These are phyloP conservation scores for Sporobolomyces phaffii DNA, from an alignment of 768 basidiomycete species.

Conservation along the genomic window DNA sequence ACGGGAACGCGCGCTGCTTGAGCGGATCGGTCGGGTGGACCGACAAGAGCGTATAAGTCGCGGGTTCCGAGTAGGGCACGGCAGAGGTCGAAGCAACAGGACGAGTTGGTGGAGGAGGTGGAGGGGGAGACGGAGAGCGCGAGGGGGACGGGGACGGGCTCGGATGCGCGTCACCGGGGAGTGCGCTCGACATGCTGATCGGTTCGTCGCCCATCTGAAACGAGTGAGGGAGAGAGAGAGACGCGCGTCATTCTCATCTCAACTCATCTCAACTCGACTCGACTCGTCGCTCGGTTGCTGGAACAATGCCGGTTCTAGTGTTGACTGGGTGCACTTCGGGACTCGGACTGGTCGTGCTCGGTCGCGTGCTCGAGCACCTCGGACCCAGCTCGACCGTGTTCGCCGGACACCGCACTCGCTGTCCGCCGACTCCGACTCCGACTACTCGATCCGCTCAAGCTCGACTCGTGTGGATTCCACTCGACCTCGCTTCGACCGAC, in stretches of 20 bases:
- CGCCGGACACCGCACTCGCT: not conserved
- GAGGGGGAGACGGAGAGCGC: not conserved
- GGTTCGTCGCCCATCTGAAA: not conserved
- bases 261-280: not conserved
- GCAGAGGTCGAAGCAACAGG: not conserved
- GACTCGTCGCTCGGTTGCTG: too few species aligned
- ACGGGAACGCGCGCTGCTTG: slow-evolving; percentile 16
- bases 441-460: too few species aligned
- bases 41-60: slow-evolving; percentile 7
- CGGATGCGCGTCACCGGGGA: slow-evolving; percentile 12
- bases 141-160: not conserved
- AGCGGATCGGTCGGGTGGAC: slow-evolving; percentile 1
- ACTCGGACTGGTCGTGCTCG: too few species aligned
- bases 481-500: not conserved
- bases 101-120: not conserved
- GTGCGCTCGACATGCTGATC: not conserved
- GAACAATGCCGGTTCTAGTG: not conserved
- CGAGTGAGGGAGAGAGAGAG: not conserved
- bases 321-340: slow-evolving; percentile 9
- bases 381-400: not conserved
- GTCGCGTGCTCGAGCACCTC: not conserved
- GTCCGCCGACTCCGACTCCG: too few species aligned
- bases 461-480: not conserved
- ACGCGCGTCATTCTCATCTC: not conserved
- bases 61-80: not conserved